Conservation (phyloP, 495 filamentous ascomycete genomes). For the Aspergillus sclerotioniger region DNA sequence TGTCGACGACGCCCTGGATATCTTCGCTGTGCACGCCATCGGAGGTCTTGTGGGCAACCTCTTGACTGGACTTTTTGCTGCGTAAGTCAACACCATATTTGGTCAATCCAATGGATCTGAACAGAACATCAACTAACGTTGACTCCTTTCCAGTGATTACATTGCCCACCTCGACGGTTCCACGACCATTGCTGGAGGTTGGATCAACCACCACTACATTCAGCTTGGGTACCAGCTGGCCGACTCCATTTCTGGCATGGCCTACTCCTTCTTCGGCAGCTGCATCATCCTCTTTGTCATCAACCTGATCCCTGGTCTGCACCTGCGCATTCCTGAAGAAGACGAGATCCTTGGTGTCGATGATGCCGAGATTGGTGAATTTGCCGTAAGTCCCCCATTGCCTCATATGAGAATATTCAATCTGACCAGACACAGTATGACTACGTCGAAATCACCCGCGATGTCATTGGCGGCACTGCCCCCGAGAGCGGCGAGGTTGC, state of each 20-base stretch:
- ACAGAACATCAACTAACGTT: conserved; percentile 13
- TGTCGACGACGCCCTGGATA: conserved; percentile 89
- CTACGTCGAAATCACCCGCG: conserved; percentile 89
- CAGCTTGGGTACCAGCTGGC: conserved; percentile 88
- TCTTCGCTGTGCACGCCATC: conserved; percentile 88
- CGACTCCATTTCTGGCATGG: conserved; percentile 77
- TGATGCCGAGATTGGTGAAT: conserved; percentile 95
- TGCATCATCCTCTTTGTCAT: conserved; percentile 84
- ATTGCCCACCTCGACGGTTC: conserved; percentile 84
- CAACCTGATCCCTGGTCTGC: conserved; percentile 81
- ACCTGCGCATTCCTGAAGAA: conserved; percentile 76
- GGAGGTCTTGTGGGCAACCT: conserved; percentile 90
- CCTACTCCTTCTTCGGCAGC: conserved; percentile 84
- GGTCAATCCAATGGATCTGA: neutral
- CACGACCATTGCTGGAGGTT: conserved; percentile 73
- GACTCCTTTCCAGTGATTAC: conserved; percentile 59
- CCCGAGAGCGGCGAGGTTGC: conserved; percentile 24
- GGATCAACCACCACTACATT: conserved; percentile 87
- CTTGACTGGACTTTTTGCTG: conserved; percentile 86
- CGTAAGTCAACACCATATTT: conserved; percentile 57
- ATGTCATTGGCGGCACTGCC: conserved; percentile 67
- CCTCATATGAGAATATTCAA: neutral
- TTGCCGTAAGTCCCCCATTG: conserved; percentile 59
- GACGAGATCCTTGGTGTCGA: conserved; percentile 91
- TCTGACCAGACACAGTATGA: conserved; percentile 61